Evolutionary conservation across 176 grass and related monocot species (phyloP).

Genomic region (Juncus inflexus): DNA sequence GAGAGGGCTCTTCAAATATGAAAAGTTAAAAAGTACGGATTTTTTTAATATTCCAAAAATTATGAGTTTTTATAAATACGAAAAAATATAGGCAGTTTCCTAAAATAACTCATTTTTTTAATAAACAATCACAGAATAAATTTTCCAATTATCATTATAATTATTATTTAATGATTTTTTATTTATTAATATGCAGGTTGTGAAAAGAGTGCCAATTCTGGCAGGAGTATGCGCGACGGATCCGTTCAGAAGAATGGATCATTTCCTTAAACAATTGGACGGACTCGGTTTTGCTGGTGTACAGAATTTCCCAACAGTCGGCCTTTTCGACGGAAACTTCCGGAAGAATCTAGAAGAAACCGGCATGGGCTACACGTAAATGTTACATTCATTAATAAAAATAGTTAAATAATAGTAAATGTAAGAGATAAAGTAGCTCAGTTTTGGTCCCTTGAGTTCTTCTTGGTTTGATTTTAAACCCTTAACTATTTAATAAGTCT

Average conservation of each 20-base stretch:
- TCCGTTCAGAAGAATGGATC: constrained; percentile 86
- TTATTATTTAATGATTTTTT: constrained; percentile 16
- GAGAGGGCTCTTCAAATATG: no score
- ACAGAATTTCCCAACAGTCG: constrained; percentile 96
- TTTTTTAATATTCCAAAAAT: no score
- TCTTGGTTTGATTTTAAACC: no score
- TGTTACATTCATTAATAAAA: neutral
- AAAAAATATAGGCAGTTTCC: no score
- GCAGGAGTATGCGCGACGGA: constrained; percentile 95
- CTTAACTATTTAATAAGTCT: no score
- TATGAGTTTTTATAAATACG: no score
- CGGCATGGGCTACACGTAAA: constrained; percentile 93
- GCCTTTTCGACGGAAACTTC: constrained; percentile 90
- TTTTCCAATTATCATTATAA: neutral
- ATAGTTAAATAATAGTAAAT: no score
- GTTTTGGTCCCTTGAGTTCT: no score
- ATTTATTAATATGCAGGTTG: constrained; percentile 41
- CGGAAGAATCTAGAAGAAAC: constrained; percentile 94
- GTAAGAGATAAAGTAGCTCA: no score
- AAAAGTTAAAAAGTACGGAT: no score
- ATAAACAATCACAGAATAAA: no score
- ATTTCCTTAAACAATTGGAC: constrained; percentile 80
- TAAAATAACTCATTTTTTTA: no score
- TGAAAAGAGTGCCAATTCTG: constrained; percentile 85
- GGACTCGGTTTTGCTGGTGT: constrained; percentile 75